Evolutionary conservation across 169 alveolate species (phyloP).

Genomic region (Plasmodium inui): DNA sequence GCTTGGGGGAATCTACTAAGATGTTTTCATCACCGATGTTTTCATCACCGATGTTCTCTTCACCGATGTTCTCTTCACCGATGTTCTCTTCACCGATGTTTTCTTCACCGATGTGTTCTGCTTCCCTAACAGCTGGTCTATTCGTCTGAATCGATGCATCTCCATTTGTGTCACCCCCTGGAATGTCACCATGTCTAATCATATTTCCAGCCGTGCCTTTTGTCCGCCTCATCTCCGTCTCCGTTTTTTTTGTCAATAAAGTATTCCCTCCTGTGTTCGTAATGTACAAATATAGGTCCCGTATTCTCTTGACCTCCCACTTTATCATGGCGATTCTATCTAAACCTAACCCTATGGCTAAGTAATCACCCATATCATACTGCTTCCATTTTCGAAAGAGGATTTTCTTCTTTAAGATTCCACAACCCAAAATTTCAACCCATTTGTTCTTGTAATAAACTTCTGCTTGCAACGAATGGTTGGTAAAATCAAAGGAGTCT

Average conservation of each 20-base stretch:
- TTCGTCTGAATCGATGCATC: background rate
- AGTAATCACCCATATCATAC: constrained; percentile 59
- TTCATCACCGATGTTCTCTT: background rate
- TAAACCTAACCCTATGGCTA: constrained; percentile 71
- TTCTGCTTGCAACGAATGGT: constrained; percentile 63
- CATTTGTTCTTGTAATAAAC: constrained; percentile 65
- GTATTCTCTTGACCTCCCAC: constrained; percentile 31
- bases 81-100: too few relatives aligned
- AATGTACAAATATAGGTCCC: constrained; percentile 67
- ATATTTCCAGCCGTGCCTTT: background rate
- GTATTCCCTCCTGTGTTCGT: constrained; percentile 27
- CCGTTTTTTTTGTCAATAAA: background rate
- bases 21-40: constrained; percentile 12
- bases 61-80: constrained; percentile 28
- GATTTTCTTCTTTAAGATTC: constrained; percentile 64
- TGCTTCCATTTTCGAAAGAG: constrained; percentile 37
- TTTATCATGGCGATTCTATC: constrained; percentile 70
- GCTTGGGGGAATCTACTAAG: constrained; percentile 19
- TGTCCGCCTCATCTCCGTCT: background rate
- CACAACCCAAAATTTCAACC: constrained; percentile 75
- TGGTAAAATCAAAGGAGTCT: constrained; percentile 71
- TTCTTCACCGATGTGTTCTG: too few relatives aligned
- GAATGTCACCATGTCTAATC: background rate
- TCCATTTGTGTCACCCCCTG: background rate
- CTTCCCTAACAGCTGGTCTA: background rate